phyloP scores from a whole-genome alignment of 495 filamentous ascomycete genomes.

The Trichoderma erinaceum region DNA sequence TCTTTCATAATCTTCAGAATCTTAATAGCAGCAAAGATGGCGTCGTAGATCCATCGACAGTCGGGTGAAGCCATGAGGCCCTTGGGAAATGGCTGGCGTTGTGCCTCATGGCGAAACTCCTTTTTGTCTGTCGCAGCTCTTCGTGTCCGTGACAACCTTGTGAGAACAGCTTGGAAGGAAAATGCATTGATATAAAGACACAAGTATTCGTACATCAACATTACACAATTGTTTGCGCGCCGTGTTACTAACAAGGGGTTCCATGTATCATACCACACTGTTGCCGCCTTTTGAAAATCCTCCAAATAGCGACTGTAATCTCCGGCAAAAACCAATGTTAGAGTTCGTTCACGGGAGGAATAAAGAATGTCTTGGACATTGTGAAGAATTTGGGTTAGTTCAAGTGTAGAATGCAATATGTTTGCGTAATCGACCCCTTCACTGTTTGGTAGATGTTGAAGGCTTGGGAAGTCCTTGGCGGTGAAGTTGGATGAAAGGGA shows the following conservation, averaged over 20 bases:
- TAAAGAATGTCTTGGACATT: slow-evolving; percentile 13
- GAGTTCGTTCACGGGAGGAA: slow-evolving; percentile 4
- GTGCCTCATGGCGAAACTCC: not conserved
- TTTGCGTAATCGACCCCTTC: slow-evolving; percentile 5
- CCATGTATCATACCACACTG: not conserved
- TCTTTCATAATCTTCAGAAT: not conserved
- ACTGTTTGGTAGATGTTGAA: not conserved
- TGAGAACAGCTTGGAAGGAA: slow-evolving; percentile 13
- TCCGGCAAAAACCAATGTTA: not conserved
- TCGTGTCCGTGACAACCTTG: not conserved
- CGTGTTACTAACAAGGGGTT: not conserved
- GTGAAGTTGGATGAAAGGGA: slow-evolving; percentile 14
- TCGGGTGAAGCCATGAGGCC: slow-evolving; percentile 10
- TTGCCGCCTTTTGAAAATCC: not conserved
- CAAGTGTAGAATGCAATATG: not conserved
- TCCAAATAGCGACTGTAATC: slow-evolving; percentile 14
- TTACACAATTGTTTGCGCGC: not conserved
- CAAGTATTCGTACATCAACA: slow-evolving; percentile 6
- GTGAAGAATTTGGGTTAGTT: not conserved
- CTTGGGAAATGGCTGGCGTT: not conserved
- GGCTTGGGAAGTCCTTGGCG: slow-evolving; percentile 11
- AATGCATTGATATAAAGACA: slow-evolving; percentile 15
- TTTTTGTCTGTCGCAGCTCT: not conserved
- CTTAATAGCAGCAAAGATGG: not conserved
- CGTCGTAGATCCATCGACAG: slow-evolving; percentile 10